These are phyloP conservation scores for Hygrocybe punicea DNA, from an alignment of 768 basidiomycete genomes.

Conservation along the genomic window DNA sequence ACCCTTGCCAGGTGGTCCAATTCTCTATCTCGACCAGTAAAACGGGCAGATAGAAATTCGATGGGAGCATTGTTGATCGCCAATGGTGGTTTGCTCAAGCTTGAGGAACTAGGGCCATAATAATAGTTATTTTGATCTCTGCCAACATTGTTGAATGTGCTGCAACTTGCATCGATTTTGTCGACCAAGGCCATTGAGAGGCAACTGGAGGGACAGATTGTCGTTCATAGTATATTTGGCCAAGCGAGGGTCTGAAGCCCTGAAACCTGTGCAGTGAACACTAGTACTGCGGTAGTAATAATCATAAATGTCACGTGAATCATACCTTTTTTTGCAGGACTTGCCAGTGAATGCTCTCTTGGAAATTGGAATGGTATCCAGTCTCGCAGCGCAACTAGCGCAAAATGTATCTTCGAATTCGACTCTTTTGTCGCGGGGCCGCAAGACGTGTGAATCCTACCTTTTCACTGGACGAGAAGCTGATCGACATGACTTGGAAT, in stretches of 20 bases:
- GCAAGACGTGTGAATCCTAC: conserved; percentile 73
- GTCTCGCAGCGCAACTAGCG: conserved; percentile 79
- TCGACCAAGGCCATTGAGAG: too few species aligned
- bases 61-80: not conserved
- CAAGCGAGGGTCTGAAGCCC: too few species aligned
- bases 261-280: too few species aligned
- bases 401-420: conserved; percentile 77
- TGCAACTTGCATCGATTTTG: too few species aligned
- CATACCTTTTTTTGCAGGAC: not conserved
- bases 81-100: too few species aligned
- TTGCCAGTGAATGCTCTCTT: too few species aligned
- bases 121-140: too few species aligned
- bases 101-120: not conserved
- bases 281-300: too few species aligned
- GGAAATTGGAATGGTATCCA: conserved; percentile 58
- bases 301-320: too few species aligned
- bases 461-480: conserved; percentile 83
- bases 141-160: too few species aligned
- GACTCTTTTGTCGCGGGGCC: conserved; percentile 59
- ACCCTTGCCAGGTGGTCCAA: not conserved
- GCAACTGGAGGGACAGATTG: too few species aligned
- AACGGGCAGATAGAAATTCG: not conserved
- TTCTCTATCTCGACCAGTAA: not conserved
- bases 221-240: too few species aligned
- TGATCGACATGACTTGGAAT: conserved; percentile 81